Base-by-base conservation (phyloP, 345 rosid species). In the Syzygium aqueum region DNA sequence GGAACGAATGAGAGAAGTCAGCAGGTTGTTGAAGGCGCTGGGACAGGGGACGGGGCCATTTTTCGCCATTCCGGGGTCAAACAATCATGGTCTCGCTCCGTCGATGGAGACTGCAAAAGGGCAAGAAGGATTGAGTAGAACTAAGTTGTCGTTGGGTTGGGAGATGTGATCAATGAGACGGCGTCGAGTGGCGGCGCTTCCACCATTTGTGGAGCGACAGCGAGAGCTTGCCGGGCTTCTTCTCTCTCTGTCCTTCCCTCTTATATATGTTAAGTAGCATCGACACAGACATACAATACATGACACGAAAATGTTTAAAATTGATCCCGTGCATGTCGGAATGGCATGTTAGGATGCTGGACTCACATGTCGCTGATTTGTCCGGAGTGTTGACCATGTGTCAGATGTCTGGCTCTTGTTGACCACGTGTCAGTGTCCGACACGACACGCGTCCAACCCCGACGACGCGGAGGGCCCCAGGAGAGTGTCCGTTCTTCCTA, bases 101-200 rank as follows among this genome's bases (percentile, higher is more conserved):
- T 84, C 3, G 90, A 89, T 84, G 88, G 92, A 84, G 90, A 91
- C 40, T 89, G 95, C 54, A 97, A 85, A 89, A 89, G 89, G 33
- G 95, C 90, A 59, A 88, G 84, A 91, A 94, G 88, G 57, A 94
- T 51, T 28, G 63, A 73, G 52, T n/a, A 82, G 28, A 15, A 86
- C 40, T 33, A 61, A 84, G 91, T 77, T 51, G 91, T 88, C 13
- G 93, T 90, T 56, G 93, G 80, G 54, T 89, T 85, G 7, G 93
- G 82, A 21, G 94, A 89, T 27, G 92, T 86, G 89, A 93, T 91
- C 85, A 95, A 84, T 10, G 91, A 90, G 85, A 90, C 90, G 43
- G 94, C 94, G 73, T 88, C 90, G 3, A 89, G 77, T 7, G 96
- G 98, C 52, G 92, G 99, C 85, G 57, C 63, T 86, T 95, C 95